Conservation (phyloP, 805 yeast genomes). For the Kuraishia molischiana region DNA sequence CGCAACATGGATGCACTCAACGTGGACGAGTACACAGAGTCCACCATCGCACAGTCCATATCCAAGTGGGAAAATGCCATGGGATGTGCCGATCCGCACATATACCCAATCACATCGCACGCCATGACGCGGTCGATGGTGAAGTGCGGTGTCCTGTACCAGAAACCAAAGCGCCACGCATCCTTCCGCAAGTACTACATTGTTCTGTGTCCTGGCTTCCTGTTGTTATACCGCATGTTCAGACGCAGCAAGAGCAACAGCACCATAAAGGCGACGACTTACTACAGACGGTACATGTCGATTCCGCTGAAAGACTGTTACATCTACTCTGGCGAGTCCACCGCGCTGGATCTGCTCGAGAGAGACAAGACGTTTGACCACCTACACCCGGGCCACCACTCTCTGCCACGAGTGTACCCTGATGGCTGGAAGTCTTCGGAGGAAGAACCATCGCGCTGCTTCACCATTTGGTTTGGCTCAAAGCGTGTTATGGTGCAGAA, state of each 20-base stretch:
- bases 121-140: constrained; percentile 53
- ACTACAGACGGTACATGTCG: constrained; percentile 42
- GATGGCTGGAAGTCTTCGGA: constrained; percentile 86
- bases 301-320: constrained; percentile 63
- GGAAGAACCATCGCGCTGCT: constrained; percentile 64
- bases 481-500: constrained; percentile 34
- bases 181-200: constrained; percentile 53
- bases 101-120: constrained; percentile 46
- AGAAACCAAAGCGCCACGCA: constrained; percentile 61
- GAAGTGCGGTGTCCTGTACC: constrained; percentile 57
- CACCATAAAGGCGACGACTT: constrained; percentile 32
- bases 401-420: constrained; percentile 61
- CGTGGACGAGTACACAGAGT: constrained; percentile 47
- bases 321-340: constrained; percentile 60
- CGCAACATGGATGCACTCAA: constrained; percentile 36
- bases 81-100: constrained; percentile 40
- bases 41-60: constrained; percentile 30
- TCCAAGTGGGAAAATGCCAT: constrained; percentile 46
- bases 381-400: constrained; percentile 40
- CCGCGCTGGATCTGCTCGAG: constrained; percentile 44
- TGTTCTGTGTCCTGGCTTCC: constrained; percentile 59
- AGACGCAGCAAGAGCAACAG: constrained; percentile 34
- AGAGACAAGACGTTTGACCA: constrained; percentile 29
- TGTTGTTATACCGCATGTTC: constrained; percentile 46
- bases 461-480: constrained; percentile 77